Evolutionary conservation across 176 grass and related monocot species (phyloP).

Genomic region (Oropetium thomaeum): DNA sequence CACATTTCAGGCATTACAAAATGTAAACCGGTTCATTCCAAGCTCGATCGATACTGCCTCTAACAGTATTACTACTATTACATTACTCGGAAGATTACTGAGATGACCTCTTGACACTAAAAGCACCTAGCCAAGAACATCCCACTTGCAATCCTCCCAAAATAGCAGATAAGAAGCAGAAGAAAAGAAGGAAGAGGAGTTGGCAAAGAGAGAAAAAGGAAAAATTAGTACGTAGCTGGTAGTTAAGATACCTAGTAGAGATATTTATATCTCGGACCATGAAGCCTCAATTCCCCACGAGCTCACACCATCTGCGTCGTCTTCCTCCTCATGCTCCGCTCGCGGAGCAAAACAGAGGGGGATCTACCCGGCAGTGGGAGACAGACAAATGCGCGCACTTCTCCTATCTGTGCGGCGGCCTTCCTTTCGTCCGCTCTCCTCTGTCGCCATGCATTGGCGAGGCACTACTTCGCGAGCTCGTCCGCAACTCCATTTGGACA

Average conservation of each 20-base stretch:
- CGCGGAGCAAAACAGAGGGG: conserved; percentile 23
- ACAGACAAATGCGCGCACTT: background rate
- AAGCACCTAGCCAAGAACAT: conserved; percentile 27
- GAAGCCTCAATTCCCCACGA: conserved; percentile 71
- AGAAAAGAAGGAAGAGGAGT: background rate
- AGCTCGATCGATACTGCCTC: conserved; percentile 34
- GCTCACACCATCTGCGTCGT: conserved; percentile 41
- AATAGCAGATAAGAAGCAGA: background rate
- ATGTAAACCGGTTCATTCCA: conserved; percentile 27
- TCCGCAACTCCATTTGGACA: conserved; percentile 21
- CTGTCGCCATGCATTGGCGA: background rate
- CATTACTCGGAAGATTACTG: conserved; percentile 6
- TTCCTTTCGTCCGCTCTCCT: background rate
- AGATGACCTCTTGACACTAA: background rate
- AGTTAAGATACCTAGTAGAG: conserved; percentile 56
- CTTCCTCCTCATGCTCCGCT: conserved; percentile 34
- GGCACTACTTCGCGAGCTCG: conserved; percentile 17
- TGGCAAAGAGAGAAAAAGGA: background rate
- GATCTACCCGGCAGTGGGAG: conserved; percentile 43
- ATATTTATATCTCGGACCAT: conserved; percentile 76
- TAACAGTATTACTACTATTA: conserved; percentile 35
- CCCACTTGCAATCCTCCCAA: conserved; percentile 29
- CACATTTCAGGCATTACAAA: conserved; percentile 28
- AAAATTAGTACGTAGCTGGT: conserved; percentile 21
- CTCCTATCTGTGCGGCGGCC: conserved; percentile 32